Evolutionary conservation across 352 stramenopile species (phyloP).

Genomic region (Phytophthora citricola): DNA sequence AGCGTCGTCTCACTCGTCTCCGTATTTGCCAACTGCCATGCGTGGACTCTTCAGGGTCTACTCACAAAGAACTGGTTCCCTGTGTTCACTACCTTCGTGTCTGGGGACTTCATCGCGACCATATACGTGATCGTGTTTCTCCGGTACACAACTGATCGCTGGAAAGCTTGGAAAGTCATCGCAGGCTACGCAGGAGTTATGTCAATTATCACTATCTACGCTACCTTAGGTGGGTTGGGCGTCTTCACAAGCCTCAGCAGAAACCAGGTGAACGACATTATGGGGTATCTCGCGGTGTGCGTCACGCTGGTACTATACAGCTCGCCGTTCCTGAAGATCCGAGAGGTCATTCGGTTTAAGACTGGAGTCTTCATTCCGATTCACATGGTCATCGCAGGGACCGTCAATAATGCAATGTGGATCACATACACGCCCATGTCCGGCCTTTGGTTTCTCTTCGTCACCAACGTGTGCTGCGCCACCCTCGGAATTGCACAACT

Average conservation of each 20-base stretch:
- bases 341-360: slow-evolving; percentile 49
- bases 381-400: slow-evolving; percentile 56
- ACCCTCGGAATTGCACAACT: slow-evolving; percentile 43
- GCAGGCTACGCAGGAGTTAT: slow-evolving; percentile 33
- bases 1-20: slow-evolving; percentile 47
- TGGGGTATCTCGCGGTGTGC: slow-evolving; percentile 41
- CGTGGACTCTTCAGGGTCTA: slow-evolving; percentile 52
- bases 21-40: slow-evolving; percentile 45
- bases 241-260: slow-evolving; percentile 37
- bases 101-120: slow-evolving; percentile 30
- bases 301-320: slow-evolving; percentile 57
- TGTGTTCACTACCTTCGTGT: slow-evolving; percentile 40
- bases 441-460: slow-evolving; percentile 57
- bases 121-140: slow-evolving; percentile 40
- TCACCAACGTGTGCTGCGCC: slow-evolving; percentile 50
- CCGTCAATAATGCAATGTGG: slow-evolving; percentile 62
- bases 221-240: slow-evolving; percentile 31
- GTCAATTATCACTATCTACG: slow-evolving; percentile 46
- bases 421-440: slow-evolving; percentile 51
- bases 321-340: slow-evolving; percentile 60
- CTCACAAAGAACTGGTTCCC: slow-evolving; percentile 46
- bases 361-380: slow-evolving; percentile 58
- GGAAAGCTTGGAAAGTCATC: slow-evolving; percentile 21
- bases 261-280: slow-evolving; percentile 38
- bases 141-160: slow-evolving; percentile 30